Conservation (phyloP, 495 filamentous ascomycete species). For the Penicillium turbatum region DNA sequence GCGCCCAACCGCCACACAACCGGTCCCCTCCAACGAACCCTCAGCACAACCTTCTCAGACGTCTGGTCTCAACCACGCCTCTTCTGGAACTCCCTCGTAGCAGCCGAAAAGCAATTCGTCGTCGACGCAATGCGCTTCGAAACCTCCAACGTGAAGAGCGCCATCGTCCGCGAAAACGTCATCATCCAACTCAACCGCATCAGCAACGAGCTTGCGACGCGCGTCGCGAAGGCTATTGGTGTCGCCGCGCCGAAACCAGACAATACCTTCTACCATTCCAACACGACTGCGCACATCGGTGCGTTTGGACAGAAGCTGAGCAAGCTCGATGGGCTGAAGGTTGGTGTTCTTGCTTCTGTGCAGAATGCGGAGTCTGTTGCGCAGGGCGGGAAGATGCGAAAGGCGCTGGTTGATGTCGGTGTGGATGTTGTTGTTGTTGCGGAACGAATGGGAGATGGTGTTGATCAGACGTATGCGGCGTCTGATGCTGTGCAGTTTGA, state of each 20-base stretch:
- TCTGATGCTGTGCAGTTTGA: slow-evolving; percentile 71
- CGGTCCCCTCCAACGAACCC: slow-evolving; percentile 54
- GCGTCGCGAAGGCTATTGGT: slow-evolving; percentile 61
- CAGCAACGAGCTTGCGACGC: slow-evolving; percentile 62
- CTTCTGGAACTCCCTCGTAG: slow-evolving; percentile 70
- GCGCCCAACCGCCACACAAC: slow-evolving; percentile 51
- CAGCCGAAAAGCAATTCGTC: slow-evolving; percentile 69
- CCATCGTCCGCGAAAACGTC: slow-evolving; percentile 53
- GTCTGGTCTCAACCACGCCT: slow-evolving; percentile 73
- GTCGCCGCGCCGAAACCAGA: slow-evolving; percentile 55
- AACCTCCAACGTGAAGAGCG: slow-evolving; percentile 53
- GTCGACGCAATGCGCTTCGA: slow-evolving; percentile 80
- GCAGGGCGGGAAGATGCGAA: slow-evolving; percentile 47
- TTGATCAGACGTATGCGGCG: slow-evolving; percentile 66
- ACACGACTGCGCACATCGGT: slow-evolving; percentile 59
- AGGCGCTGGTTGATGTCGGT: slow-evolving; percentile 41
- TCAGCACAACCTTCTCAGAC: slow-evolving; percentile 65
- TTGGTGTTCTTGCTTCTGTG: slow-evolving; percentile 60
- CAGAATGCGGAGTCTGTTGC: slow-evolving; percentile 33
- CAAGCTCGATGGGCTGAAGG: slow-evolving; percentile 58
- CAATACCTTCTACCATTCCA: slow-evolving; percentile 63
- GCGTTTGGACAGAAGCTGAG: slow-evolving; percentile 55
- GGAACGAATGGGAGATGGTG: slow-evolving; percentile 51
- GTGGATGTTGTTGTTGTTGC: slow-evolving; percentile 60
- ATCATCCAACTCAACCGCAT: slow-evolving; percentile 68